A percentile compares a stretch with the other conserved stretches of the same genome.
Conservation (phyloP, 1,284 basidiomycete genomes). For the Ustilago shanxiensis region DNA sequence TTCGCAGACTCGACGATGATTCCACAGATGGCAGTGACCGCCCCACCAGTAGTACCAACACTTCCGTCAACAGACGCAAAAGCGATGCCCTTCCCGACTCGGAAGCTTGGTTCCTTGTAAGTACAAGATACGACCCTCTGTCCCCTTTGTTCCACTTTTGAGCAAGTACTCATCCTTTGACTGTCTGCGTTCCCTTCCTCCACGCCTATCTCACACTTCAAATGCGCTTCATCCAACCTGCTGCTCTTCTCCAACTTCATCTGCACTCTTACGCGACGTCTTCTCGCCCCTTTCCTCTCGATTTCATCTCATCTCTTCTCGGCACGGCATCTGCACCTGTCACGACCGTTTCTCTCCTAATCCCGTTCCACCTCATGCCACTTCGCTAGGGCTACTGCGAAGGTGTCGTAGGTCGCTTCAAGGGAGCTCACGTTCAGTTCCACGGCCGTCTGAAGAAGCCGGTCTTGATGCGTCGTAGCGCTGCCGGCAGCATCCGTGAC, state of each 20-base stretch:
- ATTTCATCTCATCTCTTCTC: background rate
- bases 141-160: background rate
- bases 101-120: constrained; percentile 44
- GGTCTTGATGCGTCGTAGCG: constrained; percentile 71
- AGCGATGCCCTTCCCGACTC: constrained; percentile 29
- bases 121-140: background rate
- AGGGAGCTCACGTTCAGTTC: constrained; percentile 78
- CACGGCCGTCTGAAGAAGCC: constrained; percentile 83
- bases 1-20: constrained; percentile 61
- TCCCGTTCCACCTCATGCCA: background rate
- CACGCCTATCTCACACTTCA: background rate
- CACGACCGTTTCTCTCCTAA: background rate
- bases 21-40: constrained; percentile 26
- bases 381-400: constrained; percentile 80
- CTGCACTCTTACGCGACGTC: background rate
- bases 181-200: background rate
- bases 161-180: constrained; percentile 5
- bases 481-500: constrained; percentile 55
- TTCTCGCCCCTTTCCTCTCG: background rate
- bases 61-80: constrained; percentile 10
- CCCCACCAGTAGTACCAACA: constrained; percentile 34
- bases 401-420: constrained; percentile 87
- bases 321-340: background rate
- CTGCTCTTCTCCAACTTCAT: constrained; percentile 7
- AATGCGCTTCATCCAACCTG: background rate